phyloP scores from a whole-genome alignment of 768 basidiomycete genomes.

The Candolleomyces aberdarensis region DNA sequence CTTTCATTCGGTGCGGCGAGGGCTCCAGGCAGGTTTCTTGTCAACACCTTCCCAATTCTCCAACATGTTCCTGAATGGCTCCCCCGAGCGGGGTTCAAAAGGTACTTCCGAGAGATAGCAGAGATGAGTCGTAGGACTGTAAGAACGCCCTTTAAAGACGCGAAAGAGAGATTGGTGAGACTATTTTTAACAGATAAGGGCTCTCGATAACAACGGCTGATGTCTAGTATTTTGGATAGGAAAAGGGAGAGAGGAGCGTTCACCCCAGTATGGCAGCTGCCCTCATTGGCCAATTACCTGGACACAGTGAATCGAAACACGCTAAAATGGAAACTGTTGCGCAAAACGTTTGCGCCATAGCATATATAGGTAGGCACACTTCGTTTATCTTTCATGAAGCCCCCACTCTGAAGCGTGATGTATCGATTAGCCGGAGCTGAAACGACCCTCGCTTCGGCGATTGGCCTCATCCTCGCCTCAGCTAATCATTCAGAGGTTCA shows the following conservation, averaged over 20 bases:
- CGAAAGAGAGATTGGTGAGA: not conserved
- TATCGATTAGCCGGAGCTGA: not conserved
- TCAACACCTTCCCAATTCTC: not conserved
- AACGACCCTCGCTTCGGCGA: not conserved
- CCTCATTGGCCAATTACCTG: not conserved
- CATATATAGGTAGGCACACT: conserved; percentile 2
- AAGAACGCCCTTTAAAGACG: not conserved
- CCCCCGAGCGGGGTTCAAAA: not conserved
- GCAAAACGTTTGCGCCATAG: not conserved
- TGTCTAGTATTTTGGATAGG: not conserved
- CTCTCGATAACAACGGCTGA: not conserved
- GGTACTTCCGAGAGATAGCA: not conserved
- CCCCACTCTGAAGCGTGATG: not conserved
- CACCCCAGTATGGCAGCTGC: conserved; percentile 2
- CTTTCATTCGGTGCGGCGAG: not conserved
- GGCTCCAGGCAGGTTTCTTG: not conserved
- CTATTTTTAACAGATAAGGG: not conserved
- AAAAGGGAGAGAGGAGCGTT: not conserved
- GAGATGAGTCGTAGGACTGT: not conserved
- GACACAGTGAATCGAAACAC: not conserved
- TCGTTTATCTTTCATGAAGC: too few relatives aligned
- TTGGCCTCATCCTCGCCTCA: conserved; percentile 10
- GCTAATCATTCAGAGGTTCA: conserved; percentile 12
- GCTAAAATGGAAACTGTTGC: not conserved
- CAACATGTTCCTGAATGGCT: not conserved